A percentile compares a stretch with the other conserved stretches of the same genome.
These are phyloP conservation scores for Leptographium galeiforme DNA, from an alignment of 2,329 filamentous ascomycete genomes.

Conservation along the genomic window DNA sequence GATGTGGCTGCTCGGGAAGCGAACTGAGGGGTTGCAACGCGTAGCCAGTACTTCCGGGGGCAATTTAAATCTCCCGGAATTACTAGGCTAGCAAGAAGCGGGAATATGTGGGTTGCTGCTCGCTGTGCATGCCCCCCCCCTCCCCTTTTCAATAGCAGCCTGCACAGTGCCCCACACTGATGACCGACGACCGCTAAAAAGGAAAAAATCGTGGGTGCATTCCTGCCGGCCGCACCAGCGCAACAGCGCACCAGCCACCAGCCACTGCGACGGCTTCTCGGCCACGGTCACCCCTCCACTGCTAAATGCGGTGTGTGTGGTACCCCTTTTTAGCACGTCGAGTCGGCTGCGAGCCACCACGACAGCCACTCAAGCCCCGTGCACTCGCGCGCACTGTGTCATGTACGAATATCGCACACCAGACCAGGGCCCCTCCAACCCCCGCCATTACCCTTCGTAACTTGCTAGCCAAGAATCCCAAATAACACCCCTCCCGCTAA, in stretches of 20 bases:
- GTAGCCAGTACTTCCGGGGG: conserved; percentile 9
- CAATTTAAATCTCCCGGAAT: conserved; percentile 13
- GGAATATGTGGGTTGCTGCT: conserved; percentile 6
- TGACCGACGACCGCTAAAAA: neutral
- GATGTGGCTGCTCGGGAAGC: neutral
- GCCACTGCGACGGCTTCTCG: neutral
- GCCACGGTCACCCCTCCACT: neutral
- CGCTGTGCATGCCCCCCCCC: conserved; percentile 1
- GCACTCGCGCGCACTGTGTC: neutral
- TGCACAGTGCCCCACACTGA: conserved; percentile 5
- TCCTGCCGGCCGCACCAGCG: neutral
- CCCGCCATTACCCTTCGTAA: conserved; percentile 13
- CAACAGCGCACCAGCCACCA: neutral
- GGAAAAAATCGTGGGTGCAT: neutral
- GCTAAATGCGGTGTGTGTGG: neutral
- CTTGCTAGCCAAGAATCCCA: neutral
- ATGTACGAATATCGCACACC: neutral
- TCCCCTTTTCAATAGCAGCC: neutral
- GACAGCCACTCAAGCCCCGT: neutral
- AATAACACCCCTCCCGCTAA: conserved; percentile 12
- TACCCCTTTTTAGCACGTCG: neutral
- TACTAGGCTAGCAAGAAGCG: conserved; percentile 7
- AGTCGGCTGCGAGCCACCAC: neutral
- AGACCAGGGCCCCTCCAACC: conserved; percentile 4
- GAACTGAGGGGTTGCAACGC: neutral